phyloP scores from a whole-genome alignment of 2,329 filamentous ascomycete species.

The Talaromyces sp. region DNA sequence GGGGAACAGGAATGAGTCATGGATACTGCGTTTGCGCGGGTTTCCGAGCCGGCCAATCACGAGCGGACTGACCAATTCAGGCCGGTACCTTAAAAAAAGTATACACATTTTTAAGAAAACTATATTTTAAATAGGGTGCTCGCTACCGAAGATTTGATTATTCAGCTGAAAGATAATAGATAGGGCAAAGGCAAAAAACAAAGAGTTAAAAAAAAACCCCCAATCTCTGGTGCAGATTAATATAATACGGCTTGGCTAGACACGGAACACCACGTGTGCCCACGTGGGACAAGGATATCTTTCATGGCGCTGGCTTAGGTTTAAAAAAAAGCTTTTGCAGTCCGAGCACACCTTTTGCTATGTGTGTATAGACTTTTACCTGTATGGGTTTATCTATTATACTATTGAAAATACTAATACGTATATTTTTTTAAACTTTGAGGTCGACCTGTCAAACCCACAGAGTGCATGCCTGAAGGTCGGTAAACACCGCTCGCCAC shows the following conservation, averaged over 20 bases:
- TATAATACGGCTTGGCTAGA: not conserved
- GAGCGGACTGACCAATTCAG: not conserved
- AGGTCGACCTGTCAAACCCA: not conserved
- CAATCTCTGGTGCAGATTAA: not conserved
- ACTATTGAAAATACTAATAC: not conserved
- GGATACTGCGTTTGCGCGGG: not conserved
- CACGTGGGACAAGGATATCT: constrained; percentile 27
- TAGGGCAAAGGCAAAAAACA: not conserved
- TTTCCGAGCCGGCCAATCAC: not conserved
- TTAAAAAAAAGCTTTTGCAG: not conserved
- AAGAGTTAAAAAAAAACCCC: not conserved
- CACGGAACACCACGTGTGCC: constrained; percentile 25
- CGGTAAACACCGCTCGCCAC: not conserved
- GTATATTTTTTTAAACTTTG: not conserved
- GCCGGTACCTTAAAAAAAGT: too few relatives aligned
- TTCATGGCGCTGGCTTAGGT: constrained; percentile 16
- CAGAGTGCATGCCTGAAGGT: not conserved
- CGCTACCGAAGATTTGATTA: not conserved
- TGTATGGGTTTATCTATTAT: not conserved
- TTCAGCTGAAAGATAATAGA: not conserved
- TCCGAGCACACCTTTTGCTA: not conserved
- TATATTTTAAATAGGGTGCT: not conserved
- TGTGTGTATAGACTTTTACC: not conserved
- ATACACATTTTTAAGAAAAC: not conserved
- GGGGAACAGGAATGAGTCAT: not conserved